These are phyloP conservation scores for Boletus tomentosulus DNA, from an alignment of 768 basidiomycete species.

Conservation along the genomic window DNA sequence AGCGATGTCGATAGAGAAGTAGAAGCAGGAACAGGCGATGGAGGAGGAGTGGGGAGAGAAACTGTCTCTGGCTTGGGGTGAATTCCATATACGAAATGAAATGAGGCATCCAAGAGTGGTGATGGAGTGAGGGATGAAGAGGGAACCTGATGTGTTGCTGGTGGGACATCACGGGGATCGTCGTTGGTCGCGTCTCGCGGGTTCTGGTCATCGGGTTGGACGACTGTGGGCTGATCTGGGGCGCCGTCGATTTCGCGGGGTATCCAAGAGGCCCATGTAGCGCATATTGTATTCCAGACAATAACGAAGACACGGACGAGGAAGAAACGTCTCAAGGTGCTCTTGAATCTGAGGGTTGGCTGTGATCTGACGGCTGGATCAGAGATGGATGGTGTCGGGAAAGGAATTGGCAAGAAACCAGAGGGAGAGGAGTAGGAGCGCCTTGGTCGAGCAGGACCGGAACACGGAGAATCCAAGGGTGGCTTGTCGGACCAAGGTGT, in stretches of 20 bases:
- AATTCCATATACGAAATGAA: constrained; percentile 3
- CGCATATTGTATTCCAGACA: constrained; percentile 65
- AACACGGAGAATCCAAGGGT: constrained; percentile 29
- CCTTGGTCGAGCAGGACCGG: constrained; percentile 37
- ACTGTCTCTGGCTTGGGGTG: constrained; percentile 12
- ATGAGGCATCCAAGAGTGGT: constrained; percentile 15
- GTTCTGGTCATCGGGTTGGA: constrained; percentile 8
- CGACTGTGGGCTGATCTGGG: constrained; percentile 6
- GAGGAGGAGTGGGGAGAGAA: constrained; percentile 25
- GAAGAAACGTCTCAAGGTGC: constrained; percentile 55
- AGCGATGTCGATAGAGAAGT: constrained; percentile 11
- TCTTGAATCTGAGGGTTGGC: constrained; percentile 35
- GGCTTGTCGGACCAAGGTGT: constrained; percentile 56
- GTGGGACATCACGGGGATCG: constrained; percentile 17
- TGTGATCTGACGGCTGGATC: constrained; percentile 36
- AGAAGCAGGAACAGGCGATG: constrained; percentile 14
- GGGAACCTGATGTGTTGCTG: constrained; percentile 15
- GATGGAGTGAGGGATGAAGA: constrained; percentile 22
- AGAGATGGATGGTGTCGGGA: constrained; percentile 26
- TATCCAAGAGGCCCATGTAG: constrained; percentile 51
- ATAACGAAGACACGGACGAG: constrained; percentile 66
- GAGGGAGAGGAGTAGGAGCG: constrained; percentile 66
- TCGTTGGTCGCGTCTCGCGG: constrained; percentile 7
- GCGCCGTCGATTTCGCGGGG: constrained; percentile 23
- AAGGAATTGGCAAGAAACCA: constrained; percentile 39